phyloP scores from a whole-genome alignment of 148 eudicot genomes.

The Vaccinium corymbosum region DNA sequence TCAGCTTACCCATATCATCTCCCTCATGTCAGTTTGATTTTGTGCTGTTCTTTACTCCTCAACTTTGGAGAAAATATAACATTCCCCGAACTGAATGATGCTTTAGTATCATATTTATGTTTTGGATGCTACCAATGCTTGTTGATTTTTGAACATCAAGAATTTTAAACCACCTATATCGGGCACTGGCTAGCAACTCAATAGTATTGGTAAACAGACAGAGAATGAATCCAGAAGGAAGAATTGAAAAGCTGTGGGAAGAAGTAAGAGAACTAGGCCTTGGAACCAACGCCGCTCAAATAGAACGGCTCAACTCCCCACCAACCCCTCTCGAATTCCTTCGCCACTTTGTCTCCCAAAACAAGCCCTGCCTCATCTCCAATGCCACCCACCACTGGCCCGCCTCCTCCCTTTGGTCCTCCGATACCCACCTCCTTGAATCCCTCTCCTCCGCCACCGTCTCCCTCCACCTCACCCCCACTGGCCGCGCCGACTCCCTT shows the following conservation, averaged over 20 bases:
- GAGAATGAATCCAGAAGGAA: neutral
- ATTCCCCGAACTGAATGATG: no score
- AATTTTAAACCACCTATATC: no score
- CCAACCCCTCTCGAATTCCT: conserved; percentile 78
- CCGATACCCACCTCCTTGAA: conserved; percentile 48
- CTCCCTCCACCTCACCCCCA: conserved; percentile 88
- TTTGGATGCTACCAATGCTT: no score
- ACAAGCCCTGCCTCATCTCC: conserved; percentile 90
- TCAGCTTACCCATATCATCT: no score
- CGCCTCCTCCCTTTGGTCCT: conserved; percentile 70
- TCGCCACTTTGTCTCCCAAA: conserved; percentile 66
- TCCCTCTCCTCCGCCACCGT: conserved; percentile 52
- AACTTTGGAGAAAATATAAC: no score
- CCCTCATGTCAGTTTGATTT: no score
- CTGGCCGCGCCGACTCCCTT: conserved; percentile 80
- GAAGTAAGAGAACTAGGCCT: conserved; percentile 76
- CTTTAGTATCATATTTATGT: no score
- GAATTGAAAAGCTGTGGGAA: conserved; percentile 57
- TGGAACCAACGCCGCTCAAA: conserved; percentile 44
- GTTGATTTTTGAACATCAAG: no score
- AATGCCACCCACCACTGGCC: conserved; percentile 78
- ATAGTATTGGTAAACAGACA: neutral
- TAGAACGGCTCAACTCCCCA: conserved; percentile 60
- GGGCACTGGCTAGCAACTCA: no score
- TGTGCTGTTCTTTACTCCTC: no score